Evolutionary conservation across 768 basidiomycete genomes (phyloP), one percentile per base, ranked within the genome.

Genomic region (Termitomyces titanicus): DNA sequence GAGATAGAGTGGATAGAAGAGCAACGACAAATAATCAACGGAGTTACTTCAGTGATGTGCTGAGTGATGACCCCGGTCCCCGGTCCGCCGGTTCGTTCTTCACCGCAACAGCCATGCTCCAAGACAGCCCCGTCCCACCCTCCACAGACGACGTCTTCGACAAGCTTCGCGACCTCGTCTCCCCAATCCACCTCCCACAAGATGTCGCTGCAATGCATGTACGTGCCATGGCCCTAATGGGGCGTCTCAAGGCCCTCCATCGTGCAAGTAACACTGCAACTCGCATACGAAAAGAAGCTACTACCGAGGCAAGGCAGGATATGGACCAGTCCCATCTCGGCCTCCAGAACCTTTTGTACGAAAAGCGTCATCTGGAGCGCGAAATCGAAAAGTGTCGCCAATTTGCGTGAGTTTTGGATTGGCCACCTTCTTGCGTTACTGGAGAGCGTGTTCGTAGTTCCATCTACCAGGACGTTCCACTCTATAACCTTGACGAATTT

Each of bases 331-430:
- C 90, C 0, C 85, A 92, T 69, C 83, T 95, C 37, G 84, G 85
- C 20, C 80, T 92, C 29, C 92, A 95, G 71, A 95, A 95, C 60
- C 74, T 94, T 34, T 78, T 89, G 47, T 95, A 94, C 62, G 92
- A 95, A 71, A 92, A 90, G 66, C 80, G 91, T 25, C 92, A 95
- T 64, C 82, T 95, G 5, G 91, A 94, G 69, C 80, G 90, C 54
- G 93, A 95, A 73, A 95, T 95, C 34, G 89, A 92, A 63, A 93
- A 94, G 67, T 95, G 93, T 71, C 82, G 90, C 46, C 92, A 94
- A 66, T 95, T 93, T 66, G 90, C 89, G 92, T 94, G 67, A 64
- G 89, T 79, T 47, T 43, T 18, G 15, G n/a, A 27, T 38, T 29
- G 18, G 5, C 15, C 17, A 29, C 8, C n/a, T 20, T 20, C 37